These are phyloP conservation scores for Pichia occidentalis DNA, from an alignment of 805 yeast genomes.

Conservation along the genomic window DNA sequence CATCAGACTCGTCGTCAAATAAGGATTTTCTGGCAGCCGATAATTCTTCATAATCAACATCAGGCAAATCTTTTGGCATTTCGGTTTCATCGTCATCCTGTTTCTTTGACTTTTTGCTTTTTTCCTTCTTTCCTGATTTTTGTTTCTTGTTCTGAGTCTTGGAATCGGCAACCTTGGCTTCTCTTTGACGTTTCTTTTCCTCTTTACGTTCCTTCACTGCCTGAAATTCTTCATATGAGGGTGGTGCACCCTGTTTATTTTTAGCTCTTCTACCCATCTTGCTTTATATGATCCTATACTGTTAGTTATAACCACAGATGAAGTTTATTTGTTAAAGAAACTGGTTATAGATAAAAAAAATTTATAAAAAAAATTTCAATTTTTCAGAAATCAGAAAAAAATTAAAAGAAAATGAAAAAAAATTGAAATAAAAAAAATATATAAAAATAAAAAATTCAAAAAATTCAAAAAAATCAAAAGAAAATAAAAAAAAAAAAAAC, in stretches of 20 bases:
- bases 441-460: slow-evolving; percentile 4
- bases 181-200: slow-evolving; percentile 29
- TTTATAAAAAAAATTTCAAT: slow-evolving; percentile 8
- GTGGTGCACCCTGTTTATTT: slow-evolving; percentile 91
- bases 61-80: slow-evolving; percentile 46
- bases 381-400: slow-evolving; percentile 6
- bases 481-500: slow-evolving; percentile 2
- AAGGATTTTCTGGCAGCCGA: slow-evolving; percentile 65
- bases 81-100: slow-evolving; percentile 33
- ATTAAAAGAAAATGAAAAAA: neutral
- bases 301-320: slow-evolving; percentile 1
- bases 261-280: slow-evolving; percentile 89
- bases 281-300: neutral
- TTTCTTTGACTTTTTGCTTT: slow-evolving; percentile 19
- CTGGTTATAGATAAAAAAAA: slow-evolving; percentile 1
- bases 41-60: slow-evolving; percentile 61
- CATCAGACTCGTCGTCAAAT: slow-evolving; percentile 58
- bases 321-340: neutral
- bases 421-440: too few relatives aligned
- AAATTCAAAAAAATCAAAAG: slow-evolving; percentile 1
- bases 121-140: slow-evolving; percentile 24
- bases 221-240: slow-evolving; percentile 77
- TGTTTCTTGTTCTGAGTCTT: slow-evolving; percentile 14
- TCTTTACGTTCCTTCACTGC: slow-evolving; percentile 36
- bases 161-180: slow-evolving; percentile 22